These are phyloP conservation scores for Rhynchospora pubera DNA, from an alignment of 176 grass and related monocot species.

Conservation along the genomic window DNA sequence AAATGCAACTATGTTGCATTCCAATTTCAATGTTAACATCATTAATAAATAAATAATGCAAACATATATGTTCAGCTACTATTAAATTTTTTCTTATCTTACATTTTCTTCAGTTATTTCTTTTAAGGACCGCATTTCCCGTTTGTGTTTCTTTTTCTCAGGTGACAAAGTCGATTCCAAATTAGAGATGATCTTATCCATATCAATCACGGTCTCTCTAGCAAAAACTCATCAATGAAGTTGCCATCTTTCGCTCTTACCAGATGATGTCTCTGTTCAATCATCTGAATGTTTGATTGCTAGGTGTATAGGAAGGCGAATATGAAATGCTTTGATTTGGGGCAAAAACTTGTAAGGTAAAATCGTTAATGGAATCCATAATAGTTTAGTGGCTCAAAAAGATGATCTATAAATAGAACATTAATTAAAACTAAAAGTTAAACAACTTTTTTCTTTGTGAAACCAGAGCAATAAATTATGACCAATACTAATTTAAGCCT, in stretches of 20 bases:
- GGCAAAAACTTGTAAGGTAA: neutral
- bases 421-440: neutral
- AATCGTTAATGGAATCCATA: constrained; percentile 2
- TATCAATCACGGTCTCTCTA: neutral
- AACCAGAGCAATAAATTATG: neutral
- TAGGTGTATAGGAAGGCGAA: neutral
- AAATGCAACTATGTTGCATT: too few relatives aligned
- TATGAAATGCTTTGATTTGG: neutral
- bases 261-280: neutral
- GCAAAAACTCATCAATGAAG: neutral
- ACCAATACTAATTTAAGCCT: constrained; percentile 1
- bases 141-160: constrained; percentile 9
- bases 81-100: neutral
- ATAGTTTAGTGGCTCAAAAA: neutral
- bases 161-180: constrained; percentile 12
- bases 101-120: constrained; percentile 10
- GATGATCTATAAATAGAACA: constrained; percentile 14
- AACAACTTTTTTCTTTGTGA: neutral
- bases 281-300: neutral
- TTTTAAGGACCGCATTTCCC: neutral
- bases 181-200: constrained; percentile 16
- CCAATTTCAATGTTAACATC: neutral
- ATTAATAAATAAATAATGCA: neutral
- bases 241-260: neutral
- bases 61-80: neutral